Evolutionary conservation across 164 flowering plant genomes (phyloP), one percentile per base, ranked within the genome.

Genomic region (Pachysandra terminalis): DNA sequence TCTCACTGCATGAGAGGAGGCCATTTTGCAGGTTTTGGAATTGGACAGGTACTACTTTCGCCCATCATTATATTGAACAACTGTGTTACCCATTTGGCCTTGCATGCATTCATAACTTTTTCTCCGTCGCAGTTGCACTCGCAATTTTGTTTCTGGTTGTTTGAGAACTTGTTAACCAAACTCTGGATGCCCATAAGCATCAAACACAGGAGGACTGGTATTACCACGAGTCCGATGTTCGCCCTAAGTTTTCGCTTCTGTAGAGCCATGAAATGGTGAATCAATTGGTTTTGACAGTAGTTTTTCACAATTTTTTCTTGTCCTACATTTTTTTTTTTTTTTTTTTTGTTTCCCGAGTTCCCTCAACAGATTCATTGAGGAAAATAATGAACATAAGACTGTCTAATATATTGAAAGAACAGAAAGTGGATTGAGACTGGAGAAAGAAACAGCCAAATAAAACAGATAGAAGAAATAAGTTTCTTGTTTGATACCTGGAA

Each of bases 11-110:
- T 76, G 69, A 95, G 27, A 1, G 86, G 81, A 59, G 99, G 93
- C 97, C 97, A 96, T 74, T 81, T 67, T 2, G 83, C 90, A 49
- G 98, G 97, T 35, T 67, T 77, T 28, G 84, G 85, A 73, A 89
- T 80, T 23, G 93, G 80, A 68, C 98, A 91, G 61, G 41, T 67
- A 19, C 67, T 5, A 55, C 85, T 81, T 93, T 97, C 70, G 71
- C 79, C 68, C n/a, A n/a, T n/a, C n/a, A n/a, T n/a, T n/a, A 77
- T 23, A 63, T 70, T 69, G 1, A 97, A 95, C 73, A 83, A 86
- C 59, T 90, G 69, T 51, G 86, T 35, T 56, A 95, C 99, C 80
- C 99, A 95, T 8, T 61, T 81, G 61, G 25, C 68, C 74, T 78
- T 82, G 62, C 91, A 88, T 71, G 72, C 54, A 24, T 91, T 90